Percentiles rank a stretch among this genome's conserved stretches.
phyloP scores from a whole-genome alignment of 257 asterid genomes.

The Solanum dulcamara region DNA sequence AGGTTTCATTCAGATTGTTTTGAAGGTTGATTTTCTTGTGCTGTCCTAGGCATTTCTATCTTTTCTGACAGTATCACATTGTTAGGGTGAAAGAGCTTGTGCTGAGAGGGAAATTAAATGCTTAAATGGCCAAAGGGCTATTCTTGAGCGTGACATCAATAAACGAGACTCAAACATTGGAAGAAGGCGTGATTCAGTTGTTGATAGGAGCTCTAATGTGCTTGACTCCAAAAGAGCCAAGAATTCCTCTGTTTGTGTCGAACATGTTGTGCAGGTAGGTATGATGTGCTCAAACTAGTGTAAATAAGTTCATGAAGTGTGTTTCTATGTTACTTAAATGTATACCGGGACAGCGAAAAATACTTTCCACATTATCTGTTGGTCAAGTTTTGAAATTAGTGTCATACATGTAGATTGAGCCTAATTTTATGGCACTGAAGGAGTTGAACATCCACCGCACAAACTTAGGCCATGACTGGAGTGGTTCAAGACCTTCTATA shows the following conservation, averaged over 20 bases:
- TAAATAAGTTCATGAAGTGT: background rate
- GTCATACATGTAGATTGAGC: background rate
- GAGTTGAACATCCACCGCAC: background rate
- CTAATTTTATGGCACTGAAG: background rate
- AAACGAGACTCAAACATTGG: slow-evolving; percentile 60
- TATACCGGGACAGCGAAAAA: background rate
- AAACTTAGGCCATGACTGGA: background rate
- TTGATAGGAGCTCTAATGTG: slow-evolving; percentile 50
- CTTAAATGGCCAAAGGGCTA: slow-evolving; percentile 59
- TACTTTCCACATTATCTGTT: background rate
- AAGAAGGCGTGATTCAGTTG: slow-evolving; percentile 48
- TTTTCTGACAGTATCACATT: slow-evolving; percentile 3
- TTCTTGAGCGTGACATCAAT: slow-evolving; percentile 83
- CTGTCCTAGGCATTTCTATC: background rate
- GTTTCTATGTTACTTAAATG: background rate
- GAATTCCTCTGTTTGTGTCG: slow-evolving; percentile 35
- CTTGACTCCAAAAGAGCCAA: slow-evolving; percentile 51
- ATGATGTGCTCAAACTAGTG: background rate
- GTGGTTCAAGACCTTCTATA: background rate
- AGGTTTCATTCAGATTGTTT: slow-evolving; percentile 35
- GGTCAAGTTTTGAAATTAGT: background rate
- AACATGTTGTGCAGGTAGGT: slow-evolving; percentile 35
- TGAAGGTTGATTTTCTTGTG: slow-evolving; percentile 6
- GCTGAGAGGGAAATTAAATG: slow-evolving; percentile 77
- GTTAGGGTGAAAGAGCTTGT: slow-evolving; percentile 80